These are phyloP conservation scores for Aspergillus caelatus DNA, from an alignment of 2,329 filamentous ascomycete genomes.

Conservation along the genomic window DNA sequence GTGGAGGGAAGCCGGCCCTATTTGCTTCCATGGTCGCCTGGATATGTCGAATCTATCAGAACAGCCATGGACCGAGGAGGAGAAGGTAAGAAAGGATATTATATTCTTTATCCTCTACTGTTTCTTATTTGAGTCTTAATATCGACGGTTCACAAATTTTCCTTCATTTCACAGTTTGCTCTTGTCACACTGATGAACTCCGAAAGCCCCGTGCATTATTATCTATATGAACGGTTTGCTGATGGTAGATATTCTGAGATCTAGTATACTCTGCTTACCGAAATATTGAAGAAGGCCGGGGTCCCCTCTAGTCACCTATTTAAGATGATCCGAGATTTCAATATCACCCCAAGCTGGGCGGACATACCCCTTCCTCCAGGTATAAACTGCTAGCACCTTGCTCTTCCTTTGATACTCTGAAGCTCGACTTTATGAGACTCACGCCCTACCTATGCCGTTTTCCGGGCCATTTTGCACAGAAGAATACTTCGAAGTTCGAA, in stretches of 20 bases:
- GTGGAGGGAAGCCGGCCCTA: constrained; percentile 15
- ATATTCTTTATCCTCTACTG: neutral
- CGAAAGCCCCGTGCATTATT: neutral
- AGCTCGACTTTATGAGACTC: constrained; percentile 4
- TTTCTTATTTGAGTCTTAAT: neutral
- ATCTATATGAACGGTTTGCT: constrained; percentile 4
- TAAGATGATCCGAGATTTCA: constrained; percentile 41
- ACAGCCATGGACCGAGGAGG: constrained; percentile 48
- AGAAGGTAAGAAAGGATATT: constrained; percentile 42
- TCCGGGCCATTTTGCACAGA: neutral
- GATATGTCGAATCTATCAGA: constrained; percentile 49
- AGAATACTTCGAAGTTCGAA: neutral
- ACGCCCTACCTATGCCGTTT: neutral
- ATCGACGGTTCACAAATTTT: neutral
- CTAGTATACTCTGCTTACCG: constrained; percentile 46
- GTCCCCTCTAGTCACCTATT: constrained; percentile 42
- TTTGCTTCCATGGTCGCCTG: constrained; percentile 39
- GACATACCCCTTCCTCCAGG: constrained; percentile 48
- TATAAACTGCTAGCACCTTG: constrained; percentile 29
- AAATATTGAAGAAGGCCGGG: constrained; percentile 45
- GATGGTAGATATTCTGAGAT: constrained; percentile 7
- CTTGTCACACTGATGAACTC: neutral
- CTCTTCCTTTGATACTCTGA: constrained; percentile 3
- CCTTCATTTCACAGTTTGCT: neutral
- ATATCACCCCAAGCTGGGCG: constrained; percentile 41